Base-by-base conservation (phyloP, 1,284 basidiomycete genomes). In the Entoloma clypeatum region DNA sequence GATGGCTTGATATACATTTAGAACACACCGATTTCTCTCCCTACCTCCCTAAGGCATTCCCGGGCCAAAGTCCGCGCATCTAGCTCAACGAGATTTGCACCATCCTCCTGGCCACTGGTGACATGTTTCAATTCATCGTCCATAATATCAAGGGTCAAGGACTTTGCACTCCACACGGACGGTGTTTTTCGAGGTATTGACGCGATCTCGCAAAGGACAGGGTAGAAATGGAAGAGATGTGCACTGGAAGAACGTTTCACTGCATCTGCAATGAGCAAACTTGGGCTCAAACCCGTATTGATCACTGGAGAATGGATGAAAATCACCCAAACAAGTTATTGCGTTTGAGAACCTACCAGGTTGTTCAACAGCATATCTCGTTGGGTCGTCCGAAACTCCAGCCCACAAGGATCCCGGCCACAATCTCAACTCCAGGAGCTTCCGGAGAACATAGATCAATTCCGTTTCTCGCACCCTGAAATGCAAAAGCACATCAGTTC, bases 381-480 rank as follows among this genome's bases (percentile, higher is more conserved):
- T 77, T 0, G 86, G 82, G 3, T 74, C 52, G 14, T 79, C 71
- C 0, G 85, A 86, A 11, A 82, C 56, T 0, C 84, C 82, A 1
- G 86, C 83, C 80, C 81, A 86, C 8, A 92, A 63, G 1, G 79
- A 79, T 1, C 83, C 86, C 6, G 79, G 70, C 77, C 81, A 88
- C 8, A 93, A 62, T 13, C 72, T 71, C 24, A 92, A 64, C 23
- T 75, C 72, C 2, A 81, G 67, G n/a, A 95, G 63, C 49, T 89
- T 86, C 31, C 78, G 76, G 8, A 97, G 67, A 6, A 94, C 76
- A 54, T 91, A 95, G 1, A 92, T 62, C 10, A 98, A 61, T 57
- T 98, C 94, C 51, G 97, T 92, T 59, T 96, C 90, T 23, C 91
- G 77, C 1, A 82, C 75, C 44, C 92, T 92, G 45, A 11, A 18